Conservation (phyloP, 768 basidiomycete species). For the Tricholoma sp. region DNA sequence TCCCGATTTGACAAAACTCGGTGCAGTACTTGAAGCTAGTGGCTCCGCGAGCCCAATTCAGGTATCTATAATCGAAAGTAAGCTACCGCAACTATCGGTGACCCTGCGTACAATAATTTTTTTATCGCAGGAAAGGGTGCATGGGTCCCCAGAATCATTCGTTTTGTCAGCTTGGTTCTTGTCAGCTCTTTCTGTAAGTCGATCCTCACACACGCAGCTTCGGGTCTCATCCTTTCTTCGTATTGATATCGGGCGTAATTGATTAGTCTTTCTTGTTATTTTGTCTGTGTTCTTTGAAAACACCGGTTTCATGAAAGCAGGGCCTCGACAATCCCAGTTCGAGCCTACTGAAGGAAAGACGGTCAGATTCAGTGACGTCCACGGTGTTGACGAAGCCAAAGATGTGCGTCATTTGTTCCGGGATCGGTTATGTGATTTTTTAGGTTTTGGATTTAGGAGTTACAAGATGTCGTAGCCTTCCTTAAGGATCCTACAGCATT, state of each 20-base stretch:
- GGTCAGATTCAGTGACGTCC: slow-evolving; percentile 92
- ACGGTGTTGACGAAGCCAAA: slow-evolving; percentile 97
- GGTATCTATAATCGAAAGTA: slow-evolving; percentile 79
- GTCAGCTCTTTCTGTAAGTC: slow-evolving; percentile 64
- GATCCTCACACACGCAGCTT: not conserved
- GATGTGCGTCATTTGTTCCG: slow-evolving; percentile 46
- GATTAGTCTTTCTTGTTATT: slow-evolving; percentile 72
- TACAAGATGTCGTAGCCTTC: slow-evolving; percentile 93
- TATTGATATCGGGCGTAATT: not conserved
- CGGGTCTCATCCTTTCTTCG: not conserved
- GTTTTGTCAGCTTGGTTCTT: slow-evolving; percentile 52
- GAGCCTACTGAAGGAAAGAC: slow-evolving; percentile 75
- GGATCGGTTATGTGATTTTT: not conserved
- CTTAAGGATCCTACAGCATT: slow-evolving; percentile 90
- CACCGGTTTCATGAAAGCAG: slow-evolving; percentile 88
- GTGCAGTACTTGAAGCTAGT: slow-evolving; percentile 36
- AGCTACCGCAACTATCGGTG: slow-evolving; percentile 21
- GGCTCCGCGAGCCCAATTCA: slow-evolving; percentile 61
- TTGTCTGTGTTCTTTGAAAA: slow-evolving; percentile 90
- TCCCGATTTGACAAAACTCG: slow-evolving; percentile 37
- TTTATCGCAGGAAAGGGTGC: slow-evolving; percentile 55
- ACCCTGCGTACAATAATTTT: slow-evolving; percentile 5
- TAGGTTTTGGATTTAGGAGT: slow-evolving; percentile 49
- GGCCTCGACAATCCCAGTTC: slow-evolving; percentile 75
- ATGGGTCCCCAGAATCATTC: slow-evolving; percentile 56